These are phyloP conservation scores for Neurospora terricola DNA, from an alignment of 495 filamentous ascomycete genomes.

Conservation along the genomic window DNA sequence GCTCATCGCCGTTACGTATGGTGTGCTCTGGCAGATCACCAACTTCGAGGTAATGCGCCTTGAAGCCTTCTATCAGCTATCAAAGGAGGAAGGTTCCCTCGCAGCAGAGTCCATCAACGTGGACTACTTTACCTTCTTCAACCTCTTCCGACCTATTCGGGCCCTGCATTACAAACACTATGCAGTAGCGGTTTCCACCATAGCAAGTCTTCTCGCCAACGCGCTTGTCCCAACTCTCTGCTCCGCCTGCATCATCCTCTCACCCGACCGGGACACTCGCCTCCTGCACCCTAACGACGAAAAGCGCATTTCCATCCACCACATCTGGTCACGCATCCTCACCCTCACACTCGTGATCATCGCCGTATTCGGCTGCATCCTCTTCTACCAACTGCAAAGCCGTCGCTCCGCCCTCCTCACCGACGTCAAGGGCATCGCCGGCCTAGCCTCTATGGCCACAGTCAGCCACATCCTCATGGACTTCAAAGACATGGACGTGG, in stretches of 20 bases:
- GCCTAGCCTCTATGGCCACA: constrained; percentile 64
- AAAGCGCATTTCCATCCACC: constrained; percentile 44
- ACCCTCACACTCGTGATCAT: constrained; percentile 40
- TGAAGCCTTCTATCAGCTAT: constrained; percentile 67
- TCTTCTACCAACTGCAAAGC: constrained; percentile 48
- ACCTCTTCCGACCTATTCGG: constrained; percentile 50
- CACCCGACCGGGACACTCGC: constrained; percentile 32
- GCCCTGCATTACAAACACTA: constrained; percentile 52
- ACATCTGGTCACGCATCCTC: constrained; percentile 51
- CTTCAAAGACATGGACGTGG: constrained; percentile 61
- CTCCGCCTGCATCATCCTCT: constrained; percentile 45
- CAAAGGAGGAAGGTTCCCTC: constrained; percentile 49
- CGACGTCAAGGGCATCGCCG: constrained; percentile 65
- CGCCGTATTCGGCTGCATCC: constrained; percentile 44
- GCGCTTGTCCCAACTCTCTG: constrained; percentile 53
- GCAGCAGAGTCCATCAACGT: constrained; percentile 62
- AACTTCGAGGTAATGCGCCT: constrained; percentile 67
- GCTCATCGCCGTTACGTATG: constrained; percentile 56
- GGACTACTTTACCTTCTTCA: constrained; percentile 59
- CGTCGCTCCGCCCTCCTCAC: constrained; percentile 54
- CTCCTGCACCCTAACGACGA: constrained; percentile 19
- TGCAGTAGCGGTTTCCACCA: constrained; percentile 52
- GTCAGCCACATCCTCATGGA: constrained; percentile 63
- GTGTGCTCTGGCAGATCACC: constrained; percentile 64
- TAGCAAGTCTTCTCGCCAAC: constrained; percentile 53